Base-by-base conservation (phyloP, 2,329 filamentous ascomycete genomes). In the Claviceps quebecensis region DNA sequence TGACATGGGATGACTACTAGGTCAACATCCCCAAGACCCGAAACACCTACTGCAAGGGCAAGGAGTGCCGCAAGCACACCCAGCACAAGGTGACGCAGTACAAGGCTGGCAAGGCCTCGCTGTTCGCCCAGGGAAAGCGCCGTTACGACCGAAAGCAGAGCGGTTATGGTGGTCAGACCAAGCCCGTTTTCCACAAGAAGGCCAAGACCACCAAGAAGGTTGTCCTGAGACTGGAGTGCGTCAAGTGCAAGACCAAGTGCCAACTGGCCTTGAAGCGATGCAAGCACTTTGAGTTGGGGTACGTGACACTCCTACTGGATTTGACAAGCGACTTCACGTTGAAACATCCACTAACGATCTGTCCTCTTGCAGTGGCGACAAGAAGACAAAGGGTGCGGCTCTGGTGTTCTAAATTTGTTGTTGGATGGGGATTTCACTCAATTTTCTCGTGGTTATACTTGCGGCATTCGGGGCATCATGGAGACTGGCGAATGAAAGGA, bases 151-250 rank as follows among this genome's bases (percentile, higher is more conserved):
- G 89, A 71, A 97, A 97, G 82, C 91, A 97, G 80, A 88, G 85
- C 72, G 91, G 91, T 87, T 97, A 96, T 72, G 93, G 93, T 87
- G 93, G 93, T 90, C 93, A 98, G 81, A 98, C 93, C 69, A 98
- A 98, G 81, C 93, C 94, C 66, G 90, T 98, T 70, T 98, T 97
- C 87, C 93, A 97, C 87, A 98, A 97, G 86, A 97, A 96, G 81
- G 93, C 93, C 63, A 98, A 98, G 87, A 98, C 93, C 65, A 98
- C 93, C 72, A 98, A 98, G 87, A 98, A 98, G 86, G 86, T 98
- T 67, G 94, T 98, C 68, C 79, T 98, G 75, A 84, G 93, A 79
- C 78, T 98, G 74, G 93, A 98, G 76, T 98, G 93, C 81, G 91
- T 88, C 69, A 73, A 77, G 65, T 98, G 93, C 88, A 97, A 97